Evolutionary conservation across 1,284 basidiomycete species (phyloP), one percentile per base, ranked within the genome.

Genomic region (Thecaphora thlaspeos): DNA sequence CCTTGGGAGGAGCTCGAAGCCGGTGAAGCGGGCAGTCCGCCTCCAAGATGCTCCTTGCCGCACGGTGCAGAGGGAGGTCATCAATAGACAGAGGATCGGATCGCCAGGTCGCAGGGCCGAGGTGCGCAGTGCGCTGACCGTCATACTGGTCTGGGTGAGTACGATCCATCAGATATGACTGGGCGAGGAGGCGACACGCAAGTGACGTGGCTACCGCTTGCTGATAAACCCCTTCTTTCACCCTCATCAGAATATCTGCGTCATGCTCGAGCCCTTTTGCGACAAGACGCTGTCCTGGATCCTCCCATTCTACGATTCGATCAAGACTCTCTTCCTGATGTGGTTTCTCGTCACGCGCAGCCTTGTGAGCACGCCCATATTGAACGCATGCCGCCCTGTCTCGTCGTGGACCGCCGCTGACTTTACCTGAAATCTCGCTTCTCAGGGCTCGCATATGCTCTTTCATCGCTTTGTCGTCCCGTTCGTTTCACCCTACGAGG

Each of bases 321-420:
- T 61, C 47, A 66, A 66, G 41, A 66, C 63, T 1, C 63, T 66
- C 18, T 58, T 61, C n/a, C 52, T 66, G 30, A 21, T 66, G 5
- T 66, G 63, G 63, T 49, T 66, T 51, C 58, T 66, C 14, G 55
- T 56, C 47, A 66, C 63, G 2, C 42, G 63, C 14, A 66, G 58
- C 49, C 54, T 52, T 23, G 41, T 41, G 41, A 41, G 41, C 11
- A 24, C 10, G 8, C 9, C 15, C 12, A 34, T 17, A 34, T 10
- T 34, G 32, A 17, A 10, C 32, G 10, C 12, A 40, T 12, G 9
- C 18, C 12, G 9, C 12, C 21, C 39, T 14, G 10, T 10, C 10
- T 21, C 39, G 19, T 40, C 10, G 15, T 10, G 8, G 39, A 10
- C 39, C 19, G 41, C 10, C 10, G 19, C 41, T 41, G 14, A 30